Conservation (phyloP, 2,329 filamentous ascomycete genomes). For the Pseudogymnoascus sp. region DNA sequence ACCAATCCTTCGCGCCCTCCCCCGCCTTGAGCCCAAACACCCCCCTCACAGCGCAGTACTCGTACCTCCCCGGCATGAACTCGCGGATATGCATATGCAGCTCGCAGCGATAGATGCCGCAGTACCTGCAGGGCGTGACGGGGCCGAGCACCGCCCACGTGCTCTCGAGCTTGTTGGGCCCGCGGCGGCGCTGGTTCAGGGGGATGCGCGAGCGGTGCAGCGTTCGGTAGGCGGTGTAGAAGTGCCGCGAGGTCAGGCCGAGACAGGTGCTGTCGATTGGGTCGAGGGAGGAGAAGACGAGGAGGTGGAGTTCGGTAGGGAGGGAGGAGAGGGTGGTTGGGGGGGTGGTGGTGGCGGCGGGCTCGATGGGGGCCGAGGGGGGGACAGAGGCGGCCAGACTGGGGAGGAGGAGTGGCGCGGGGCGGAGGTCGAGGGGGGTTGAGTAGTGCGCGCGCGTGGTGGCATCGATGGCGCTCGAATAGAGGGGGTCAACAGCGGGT, state of each 20-base stretch:
- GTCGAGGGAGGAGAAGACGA: constrained; percentile 54
- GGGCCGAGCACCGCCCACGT: constrained; percentile 50
- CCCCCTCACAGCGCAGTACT: constrained; percentile 53
- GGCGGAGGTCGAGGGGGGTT: background rate
- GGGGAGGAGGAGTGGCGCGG: background rate
- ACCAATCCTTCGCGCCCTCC: constrained; percentile 40
- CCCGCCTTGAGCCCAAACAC: constrained; percentile 44
- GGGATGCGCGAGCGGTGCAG: constrained; percentile 46
- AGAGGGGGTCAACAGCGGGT: background rate
- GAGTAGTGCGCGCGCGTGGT: background rate
- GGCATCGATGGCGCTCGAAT: background rate
- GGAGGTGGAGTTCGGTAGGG: constrained; percentile 50
- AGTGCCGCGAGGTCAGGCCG: constrained; percentile 47
- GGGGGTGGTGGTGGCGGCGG: no score
- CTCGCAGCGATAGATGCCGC: constrained; percentile 52
- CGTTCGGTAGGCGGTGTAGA: constrained; percentile 50
- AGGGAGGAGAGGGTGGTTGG: constrained; percentile 38
- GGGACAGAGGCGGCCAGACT: background rate
- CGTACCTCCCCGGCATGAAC: constrained; percentile 48
- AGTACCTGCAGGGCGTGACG: constrained; percentile 54
- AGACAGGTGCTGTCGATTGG: constrained; percentile 56
- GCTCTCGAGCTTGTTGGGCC: constrained; percentile 56
- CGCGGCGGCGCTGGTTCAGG: constrained; percentile 46
- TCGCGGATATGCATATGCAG: constrained; percentile 52
- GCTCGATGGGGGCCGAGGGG: background rate